Evolutionary conservation across 768 basidiomycete species (phyloP), one percentile per base, ranked within the genome.

Genomic region (Suillus clintonianus): DNA sequence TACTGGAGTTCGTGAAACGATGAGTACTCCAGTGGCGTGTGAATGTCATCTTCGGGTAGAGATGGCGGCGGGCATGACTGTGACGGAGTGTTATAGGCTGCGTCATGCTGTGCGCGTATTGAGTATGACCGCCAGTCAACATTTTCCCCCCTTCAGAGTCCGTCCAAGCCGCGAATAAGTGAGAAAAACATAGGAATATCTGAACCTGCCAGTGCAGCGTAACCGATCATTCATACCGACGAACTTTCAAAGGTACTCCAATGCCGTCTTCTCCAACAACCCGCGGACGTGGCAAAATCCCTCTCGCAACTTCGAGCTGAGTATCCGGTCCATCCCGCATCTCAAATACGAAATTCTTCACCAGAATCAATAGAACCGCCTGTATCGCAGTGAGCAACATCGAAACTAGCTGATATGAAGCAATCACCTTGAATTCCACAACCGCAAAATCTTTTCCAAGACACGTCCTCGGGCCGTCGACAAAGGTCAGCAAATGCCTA

Each of bases 311-410:
- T 5, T 64, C 71, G 30, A 76, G 56, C 62, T 70, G 55, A 0
- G 83, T 83, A 1, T 69, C 67, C 0, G 79, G 77, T 3, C 83
- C 82, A 62, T 80, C 74, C 0, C 73, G 76, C 37, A 66, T 68
- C 45, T 61, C 62, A 27, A 72, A 68, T 27, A 6, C n/a, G 80
- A 70, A 85, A 68, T 78, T 77, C 53, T 77, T 41, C 47, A 82
- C 69, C 41, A 85, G 70, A 22, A 69, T 62, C 4, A 50, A 64
- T 15, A 71, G 58, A 5, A 69, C 65, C 2, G 37, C 60, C 67
- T 68, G 15, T 58, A 24, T 30, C 19, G n/a, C 32, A 36, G 55
- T 48, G 19, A 60, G 27, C 0, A 19, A 57, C 9, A n/a, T 11
- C 27, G 56, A 13, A 24, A 30, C 11, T 27, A 62, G n/a, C 42